Base-by-base conservation (phyloP, 306 rosid species). In the Ammopiptanthus mongolicus region DNA sequence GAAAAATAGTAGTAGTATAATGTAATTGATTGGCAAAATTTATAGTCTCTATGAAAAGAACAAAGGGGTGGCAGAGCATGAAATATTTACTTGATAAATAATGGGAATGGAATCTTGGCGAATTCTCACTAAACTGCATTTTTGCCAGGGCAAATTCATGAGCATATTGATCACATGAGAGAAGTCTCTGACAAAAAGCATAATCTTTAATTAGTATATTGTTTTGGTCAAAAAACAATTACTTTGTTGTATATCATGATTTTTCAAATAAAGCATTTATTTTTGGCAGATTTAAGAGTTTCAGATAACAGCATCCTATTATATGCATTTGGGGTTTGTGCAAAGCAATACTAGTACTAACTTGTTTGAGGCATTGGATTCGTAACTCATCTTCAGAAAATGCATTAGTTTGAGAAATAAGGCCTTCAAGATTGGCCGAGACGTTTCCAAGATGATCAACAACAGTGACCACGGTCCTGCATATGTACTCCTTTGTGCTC, bases 371-470 rank as follows among this genome's bases (percentile, higher is more conserved):
- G 84, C 86, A 81, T 70, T 84, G 72, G 69, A 93, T 78, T 73
- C 90, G 90, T 47, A 86, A 62, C 34, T 88, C 86, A 3, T 93
- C 71, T n/a, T 90, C 86, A 0, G 87, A 84, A 81, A 84, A 87
- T 5, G 81, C 71, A 33, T 80, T 81, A 1, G 87, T 65, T 29
- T 86, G 81, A 60, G 95, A 88, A 83, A 93, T 66, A 69, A 78
- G 81, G 77, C 65, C 51, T 18, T 83, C 75, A 3, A 90, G 81
- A 73, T 82, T 89, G 44, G 87, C 78, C 7, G 98, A 90, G 41
- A 90, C 91, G 10, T 83, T 84, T 70, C 96, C 93, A 58, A 93
- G 85, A 84, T 93, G 96, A 79, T 88, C 98, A 63, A 93, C 88
- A 57, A 90, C 82, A 4, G 89, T 85, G 31, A 88, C 90, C 84